Percentiles rank a stretch among this genome's conserved stretches.
Evolutionary conservation across 352 stramenopile genomes (phyloP).

Genomic region (Globisporangium polare): DNA sequence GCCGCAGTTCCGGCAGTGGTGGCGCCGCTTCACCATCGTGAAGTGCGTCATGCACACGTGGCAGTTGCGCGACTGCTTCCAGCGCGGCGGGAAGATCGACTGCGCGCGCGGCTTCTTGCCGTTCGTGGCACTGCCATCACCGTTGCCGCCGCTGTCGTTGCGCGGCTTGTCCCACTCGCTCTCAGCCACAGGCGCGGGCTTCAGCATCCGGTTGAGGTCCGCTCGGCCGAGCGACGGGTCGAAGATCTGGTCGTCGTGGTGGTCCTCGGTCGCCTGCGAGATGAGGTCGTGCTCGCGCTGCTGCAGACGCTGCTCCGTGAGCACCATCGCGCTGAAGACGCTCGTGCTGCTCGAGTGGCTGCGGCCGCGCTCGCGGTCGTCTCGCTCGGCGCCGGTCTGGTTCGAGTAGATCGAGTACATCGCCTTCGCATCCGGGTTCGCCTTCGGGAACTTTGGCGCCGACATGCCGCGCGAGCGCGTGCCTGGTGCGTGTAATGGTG

Average conservation of each 20-base stretch:
- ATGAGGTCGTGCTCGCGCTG: conserved; percentile 59
- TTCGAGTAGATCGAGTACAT: conserved; percentile 37
- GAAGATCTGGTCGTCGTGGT: conserved; percentile 27
- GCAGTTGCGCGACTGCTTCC: conserved; percentile 71
- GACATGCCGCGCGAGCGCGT: conserved; percentile 6
- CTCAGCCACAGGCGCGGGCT: not conserved
- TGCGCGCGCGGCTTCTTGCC: conserved; percentile 27
- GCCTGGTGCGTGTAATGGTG: conserved; percentile 5
- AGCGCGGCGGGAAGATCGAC: conserved; percentile 63
- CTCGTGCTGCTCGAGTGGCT: conserved; percentile 22
- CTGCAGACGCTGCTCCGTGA: conserved; percentile 61
- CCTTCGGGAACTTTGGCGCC: conserved; percentile 4
- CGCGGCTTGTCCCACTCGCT: conserved; percentile 11
- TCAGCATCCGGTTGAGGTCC: conserved; percentile 2
- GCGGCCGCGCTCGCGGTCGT: conserved; percentile 7
- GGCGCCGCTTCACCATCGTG: conserved; percentile 60
- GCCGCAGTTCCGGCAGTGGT: conserved; percentile 81
- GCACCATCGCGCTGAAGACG: conserved; percentile 37
- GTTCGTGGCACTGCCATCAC: not conserved
- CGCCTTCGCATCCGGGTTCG: conserved; percentile 14
- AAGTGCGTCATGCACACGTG: conserved; percentile 63
- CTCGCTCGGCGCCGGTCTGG: conserved; percentile 8
- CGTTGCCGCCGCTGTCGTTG: not conserved
- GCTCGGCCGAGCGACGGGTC: conserved; percentile 12
- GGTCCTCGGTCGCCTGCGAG: conserved; percentile 49